Evolutionary conservation across 2,329 filamentous ascomycete species (phyloP).

Genomic region (Triangularia setosa): DNA sequence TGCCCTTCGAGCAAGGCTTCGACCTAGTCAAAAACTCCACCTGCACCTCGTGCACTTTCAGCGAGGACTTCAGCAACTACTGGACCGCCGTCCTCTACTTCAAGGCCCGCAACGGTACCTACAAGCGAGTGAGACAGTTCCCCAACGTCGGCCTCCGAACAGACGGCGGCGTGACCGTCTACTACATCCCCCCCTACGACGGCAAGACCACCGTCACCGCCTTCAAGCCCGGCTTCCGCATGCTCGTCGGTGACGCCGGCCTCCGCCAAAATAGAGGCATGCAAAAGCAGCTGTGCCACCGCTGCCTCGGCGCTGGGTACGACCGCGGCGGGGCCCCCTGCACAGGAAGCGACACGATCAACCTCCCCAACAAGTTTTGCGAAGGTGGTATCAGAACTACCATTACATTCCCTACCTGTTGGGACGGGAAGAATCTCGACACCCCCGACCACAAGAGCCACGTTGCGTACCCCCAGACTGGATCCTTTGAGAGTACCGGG

Average conservation of each 20-base stretch:
- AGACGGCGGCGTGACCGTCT: constrained; percentile 28
- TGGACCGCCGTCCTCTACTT: constrained; percentile 29
- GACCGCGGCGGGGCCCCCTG: constrained; percentile 38
- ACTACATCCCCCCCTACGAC: constrained; percentile 29
- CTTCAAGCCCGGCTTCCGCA: constrained; percentile 43
- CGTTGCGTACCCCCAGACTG: constrained; percentile 27
- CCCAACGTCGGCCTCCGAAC: constrained; percentile 22
- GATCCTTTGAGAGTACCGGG: constrained; percentile 25
- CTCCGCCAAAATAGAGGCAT: constrained; percentile 32
- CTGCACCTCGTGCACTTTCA: constrained; percentile 26
- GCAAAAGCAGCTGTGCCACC: constrained; percentile 38
- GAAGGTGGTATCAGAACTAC: constrained; percentile 41
- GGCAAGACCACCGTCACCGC: constrained; percentile 38
- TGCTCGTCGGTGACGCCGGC: constrained; percentile 37
- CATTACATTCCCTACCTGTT: constrained; percentile 48
- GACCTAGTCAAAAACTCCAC: constrained; percentile 23
- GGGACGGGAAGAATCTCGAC: constrained; percentile 57
- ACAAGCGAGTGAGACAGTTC: constrained; percentile 23
- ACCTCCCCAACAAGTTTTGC: constrained; percentile 38
- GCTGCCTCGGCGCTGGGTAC: constrained; percentile 37
- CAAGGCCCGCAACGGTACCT: constrained; percentile 25
- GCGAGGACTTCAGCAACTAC: constrained; percentile 29
- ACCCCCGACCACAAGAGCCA: constrained; percentile 44
- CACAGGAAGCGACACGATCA: constrained; percentile 36
- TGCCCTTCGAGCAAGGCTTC: constrained; percentile 19